Percentiles rank a stretch among this genome's conserved stretches.
These are phyloP conservation scores for Pyrenopolyporus hunteri DNA, from an alignment of 495 filamentous ascomycete genomes.

Conservation along the genomic window DNA sequence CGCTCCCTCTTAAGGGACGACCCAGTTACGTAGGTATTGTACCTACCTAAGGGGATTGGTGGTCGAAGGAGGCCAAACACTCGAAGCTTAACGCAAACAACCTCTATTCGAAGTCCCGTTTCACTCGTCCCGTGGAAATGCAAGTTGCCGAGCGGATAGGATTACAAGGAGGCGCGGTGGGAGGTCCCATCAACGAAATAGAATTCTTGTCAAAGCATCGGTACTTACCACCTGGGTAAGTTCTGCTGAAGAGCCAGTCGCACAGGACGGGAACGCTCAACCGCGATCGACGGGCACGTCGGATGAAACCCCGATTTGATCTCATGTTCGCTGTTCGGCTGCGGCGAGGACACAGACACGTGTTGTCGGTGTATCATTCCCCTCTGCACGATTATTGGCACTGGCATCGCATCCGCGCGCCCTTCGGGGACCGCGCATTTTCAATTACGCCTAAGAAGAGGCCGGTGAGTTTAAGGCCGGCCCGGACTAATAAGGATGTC, in stretches of 20 bases:
- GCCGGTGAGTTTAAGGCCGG: too few species aligned
- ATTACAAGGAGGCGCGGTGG: conserved; percentile 1
- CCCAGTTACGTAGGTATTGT: too few species aligned
- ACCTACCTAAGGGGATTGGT: too few species aligned
- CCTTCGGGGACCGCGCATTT: too few species aligned
- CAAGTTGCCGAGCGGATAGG: conserved; percentile 11
- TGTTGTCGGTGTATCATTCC: conserved; percentile 19
- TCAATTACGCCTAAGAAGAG: too few species aligned
- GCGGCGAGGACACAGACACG: too few species aligned
- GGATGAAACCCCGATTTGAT: conserved; percentile 34
- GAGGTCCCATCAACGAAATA: conserved; percentile 4
- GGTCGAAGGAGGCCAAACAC: too few species aligned
- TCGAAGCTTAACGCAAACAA: too few species aligned
- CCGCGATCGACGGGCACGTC: conserved; percentile 8
- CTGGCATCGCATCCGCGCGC: too few species aligned
- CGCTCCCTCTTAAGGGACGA: too few species aligned
- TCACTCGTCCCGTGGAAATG: conserved; percentile 1
- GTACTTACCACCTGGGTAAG: too few species aligned
- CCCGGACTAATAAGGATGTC: too few species aligned
- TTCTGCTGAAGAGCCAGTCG: not conserved
- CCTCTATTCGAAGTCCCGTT: conserved; percentile 6
- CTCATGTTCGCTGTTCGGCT: not conserved
- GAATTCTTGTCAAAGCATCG: not conserved
- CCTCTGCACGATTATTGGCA: conserved; percentile 1
- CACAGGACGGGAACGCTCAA: conserved; percentile 5